These are phyloP conservation scores for Liriodendron chinense DNA, from an alignment of 164 flowering plant genomes.

Conservation along the genomic window DNA sequence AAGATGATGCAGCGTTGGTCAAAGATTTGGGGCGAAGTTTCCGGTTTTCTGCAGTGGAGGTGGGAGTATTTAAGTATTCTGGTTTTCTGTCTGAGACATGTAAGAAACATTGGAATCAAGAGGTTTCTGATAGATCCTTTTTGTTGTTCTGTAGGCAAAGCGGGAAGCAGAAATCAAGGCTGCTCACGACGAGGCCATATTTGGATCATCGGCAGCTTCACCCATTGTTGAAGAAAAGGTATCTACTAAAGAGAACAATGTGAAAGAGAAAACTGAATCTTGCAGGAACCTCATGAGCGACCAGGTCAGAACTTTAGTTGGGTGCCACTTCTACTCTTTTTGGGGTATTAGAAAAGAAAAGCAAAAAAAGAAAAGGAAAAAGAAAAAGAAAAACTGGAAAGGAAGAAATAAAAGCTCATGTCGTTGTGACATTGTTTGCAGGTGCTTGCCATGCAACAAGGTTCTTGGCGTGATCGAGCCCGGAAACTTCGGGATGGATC, in stretches of 20 bases:
- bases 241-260: not conserved
- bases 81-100: not conserved
- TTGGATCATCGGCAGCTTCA: constrained; percentile 52
- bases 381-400: not conserved
- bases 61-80: constrained; percentile 13
- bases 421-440: constrained; percentile 16
- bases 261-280: not conserved
- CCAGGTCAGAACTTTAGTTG: constrained; percentile 37
- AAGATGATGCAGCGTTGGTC: constrained; percentile 72
- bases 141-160: constrained; percentile 46
- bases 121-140: not conserved
- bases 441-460: constrained; percentile 80
- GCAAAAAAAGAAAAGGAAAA: too few species aligned
- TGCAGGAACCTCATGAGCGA: constrained; percentile 46
- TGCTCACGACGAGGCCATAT: constrained; percentile 91
- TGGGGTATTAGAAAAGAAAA: not conserved
- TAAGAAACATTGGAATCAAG: not conserved
- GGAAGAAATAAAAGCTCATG: not conserved
- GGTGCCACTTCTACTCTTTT: not conserved
- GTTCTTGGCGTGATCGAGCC: constrained; percentile 92
- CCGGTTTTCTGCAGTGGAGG: constrained; percentile 83
- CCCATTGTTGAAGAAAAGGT: constrained; percentile 1
- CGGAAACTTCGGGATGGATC: constrained; percentile 37
- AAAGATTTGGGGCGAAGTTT: constrained; percentile 76
- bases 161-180: constrained; percentile 63